A percentile compares a stretch with the other conserved stretches of the same genome.
phyloP scores from a whole-genome alignment of 805 yeast genomes.

The Clavispora phyllophila region DNA sequence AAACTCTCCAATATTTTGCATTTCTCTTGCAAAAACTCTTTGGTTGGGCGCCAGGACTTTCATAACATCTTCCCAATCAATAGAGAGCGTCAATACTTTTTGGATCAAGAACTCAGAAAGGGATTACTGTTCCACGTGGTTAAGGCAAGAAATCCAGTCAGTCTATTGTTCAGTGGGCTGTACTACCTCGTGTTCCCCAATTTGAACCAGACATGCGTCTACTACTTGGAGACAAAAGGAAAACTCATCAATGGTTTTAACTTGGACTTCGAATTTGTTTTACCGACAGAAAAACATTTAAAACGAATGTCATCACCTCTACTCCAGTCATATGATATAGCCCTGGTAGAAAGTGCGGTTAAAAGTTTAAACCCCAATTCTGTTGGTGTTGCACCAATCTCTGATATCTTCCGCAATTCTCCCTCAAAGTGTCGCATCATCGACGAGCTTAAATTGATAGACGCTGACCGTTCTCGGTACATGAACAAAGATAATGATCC shows the following conservation, averaged over 20 bases:
- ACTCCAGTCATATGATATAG: constrained; percentile 8
- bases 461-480: constrained; percentile 7
- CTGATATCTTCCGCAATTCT: neutral
- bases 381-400: neutral
- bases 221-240: constrained; percentile 44
- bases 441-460: neutral
- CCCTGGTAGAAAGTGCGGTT: neutral
- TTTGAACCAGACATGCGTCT: constrained; percentile 46
- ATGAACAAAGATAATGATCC: constrained; percentile 10
- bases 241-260: constrained; percentile 48
- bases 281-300: constrained; percentile 20
- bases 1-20: constrained; percentile 28
- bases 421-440: neutral
- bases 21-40: constrained; percentile 35
- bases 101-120: constrained; percentile 16
- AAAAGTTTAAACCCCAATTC: neutral
- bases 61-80: constrained; percentile 30
- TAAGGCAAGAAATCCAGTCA: constrained; percentile 45
- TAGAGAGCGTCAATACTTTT: constrained; percentile 25
- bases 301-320: constrained; percentile 28
- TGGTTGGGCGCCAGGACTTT: constrained; percentile 37
- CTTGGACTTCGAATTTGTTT: constrained; percentile 42
- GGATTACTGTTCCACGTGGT: constrained; percentile 38
- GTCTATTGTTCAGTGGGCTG: constrained; percentile 40
- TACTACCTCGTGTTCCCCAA: constrained; percentile 51